Percentiles rank a stretch among this genome's conserved stretches.
These are phyloP conservation scores for Globisporangium echinulatum DNA, from an alignment of 352 stramenopile species.

Conservation along the genomic window DNA sequence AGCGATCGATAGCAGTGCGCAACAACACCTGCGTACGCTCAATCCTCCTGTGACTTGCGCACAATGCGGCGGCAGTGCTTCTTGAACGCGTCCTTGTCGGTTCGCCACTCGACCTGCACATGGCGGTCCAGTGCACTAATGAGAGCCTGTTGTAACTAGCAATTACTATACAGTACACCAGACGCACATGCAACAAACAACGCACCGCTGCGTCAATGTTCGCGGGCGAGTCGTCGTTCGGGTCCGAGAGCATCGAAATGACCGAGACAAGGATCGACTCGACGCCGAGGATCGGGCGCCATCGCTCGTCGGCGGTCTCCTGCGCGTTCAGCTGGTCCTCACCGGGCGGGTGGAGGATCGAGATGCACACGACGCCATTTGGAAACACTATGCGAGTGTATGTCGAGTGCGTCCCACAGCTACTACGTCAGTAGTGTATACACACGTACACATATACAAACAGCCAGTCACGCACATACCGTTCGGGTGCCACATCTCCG, in stretches of 20 bases:
- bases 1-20: too few relatives aligned
- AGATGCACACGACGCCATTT: conserved; percentile 99
- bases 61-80: conserved; percentile 88
- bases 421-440: too few relatives aligned
- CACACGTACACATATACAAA: neutral
- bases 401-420: too few relatives aligned
- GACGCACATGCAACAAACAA: conserved; percentile 12
- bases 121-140: too few relatives aligned
- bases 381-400: conserved; percentile 85
- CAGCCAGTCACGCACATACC: conserved; percentile 32
- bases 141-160: too few relatives aligned
- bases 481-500: conserved; percentile 99
- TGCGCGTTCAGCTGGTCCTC: conserved; percentile 97
- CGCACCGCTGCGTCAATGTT: conserved; percentile 99
- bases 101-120: conserved; percentile 84
- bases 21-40: too few relatives aligned
- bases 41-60: conserved; percentile 89
- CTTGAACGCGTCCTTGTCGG: conserved; percentile 92
- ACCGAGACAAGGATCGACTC: conserved; percentile 94
- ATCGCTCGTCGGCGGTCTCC: conserved; percentile 97
- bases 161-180: neutral
- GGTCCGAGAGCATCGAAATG: conserved; percentile 99
- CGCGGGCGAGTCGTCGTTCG: conserved; percentile 98
- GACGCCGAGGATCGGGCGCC: conserved; percentile 96
- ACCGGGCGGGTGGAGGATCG: conserved; percentile 98